These are phyloP conservation scores for Trichoderma reesei DNA, from an alignment of 495 filamentous ascomycete genomes.

Conservation along the genomic window DNA sequence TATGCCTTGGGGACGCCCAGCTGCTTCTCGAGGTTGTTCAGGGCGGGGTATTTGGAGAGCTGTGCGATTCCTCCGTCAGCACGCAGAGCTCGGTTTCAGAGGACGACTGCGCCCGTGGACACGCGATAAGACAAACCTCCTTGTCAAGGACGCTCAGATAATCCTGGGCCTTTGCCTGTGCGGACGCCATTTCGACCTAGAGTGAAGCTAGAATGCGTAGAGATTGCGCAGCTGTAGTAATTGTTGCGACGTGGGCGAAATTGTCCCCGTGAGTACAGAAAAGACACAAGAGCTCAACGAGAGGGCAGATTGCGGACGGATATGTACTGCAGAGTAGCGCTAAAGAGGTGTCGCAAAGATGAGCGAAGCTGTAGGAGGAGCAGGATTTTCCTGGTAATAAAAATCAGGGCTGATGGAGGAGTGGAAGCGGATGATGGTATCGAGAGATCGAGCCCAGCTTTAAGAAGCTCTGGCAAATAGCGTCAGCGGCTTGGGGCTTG, in stretches of 20 bases:
- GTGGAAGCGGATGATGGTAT: slow-evolving; percentile 1
- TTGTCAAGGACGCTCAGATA: slow-evolving; percentile 89
- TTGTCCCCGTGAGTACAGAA: not conserved
- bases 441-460: not conserved
- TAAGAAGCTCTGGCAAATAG: slow-evolving; percentile 4
- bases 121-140: slow-evolving; percentile 52
- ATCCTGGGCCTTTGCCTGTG: slow-evolving; percentile 83
- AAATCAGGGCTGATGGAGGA: not conserved
- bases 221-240: not conserved
- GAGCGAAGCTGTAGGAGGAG: not conserved
- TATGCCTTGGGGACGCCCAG: slow-evolving; percentile 94
- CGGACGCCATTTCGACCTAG: slow-evolving; percentile 51
- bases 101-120: not conserved
- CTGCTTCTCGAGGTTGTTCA: slow-evolving; percentile 96
- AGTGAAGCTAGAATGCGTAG: not conserved
- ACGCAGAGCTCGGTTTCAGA: slow-evolving; percentile 6
- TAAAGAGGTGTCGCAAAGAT: not conserved
- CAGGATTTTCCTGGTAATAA: not conserved
- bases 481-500: slow-evolving; percentile 10
- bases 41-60: slow-evolving; percentile 91
- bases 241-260: not conserved
- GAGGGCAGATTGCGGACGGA: not conserved
- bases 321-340: not conserved
- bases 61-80: slow-evolving; percentile 26
- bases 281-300: too few relatives aligned